These are phyloP conservation scores for Coniochaeta sp. DNA, from an alignment of 2,329 filamentous ascomycete genomes.

Conservation along the genomic window DNA sequence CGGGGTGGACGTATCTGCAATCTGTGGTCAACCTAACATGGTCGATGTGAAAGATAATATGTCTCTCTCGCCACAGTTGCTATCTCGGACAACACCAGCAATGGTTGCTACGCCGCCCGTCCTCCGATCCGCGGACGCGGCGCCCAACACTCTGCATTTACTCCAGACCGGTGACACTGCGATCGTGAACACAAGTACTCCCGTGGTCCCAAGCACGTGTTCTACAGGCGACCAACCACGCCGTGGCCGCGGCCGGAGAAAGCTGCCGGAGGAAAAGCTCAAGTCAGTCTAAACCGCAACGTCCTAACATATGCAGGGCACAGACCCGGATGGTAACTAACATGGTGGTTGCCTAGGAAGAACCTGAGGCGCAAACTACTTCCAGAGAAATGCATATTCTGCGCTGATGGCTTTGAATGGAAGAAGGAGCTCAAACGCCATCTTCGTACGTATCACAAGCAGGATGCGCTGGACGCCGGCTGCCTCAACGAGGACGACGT, in stretches of 20 bases:
- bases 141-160: too few relatives aligned
- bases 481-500: not conserved
- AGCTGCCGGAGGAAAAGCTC: not conserved
- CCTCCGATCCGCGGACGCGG: too few relatives aligned
- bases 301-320: not conserved
- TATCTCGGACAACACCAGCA: not conserved
- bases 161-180: too few relatives aligned
- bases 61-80: not conserved
- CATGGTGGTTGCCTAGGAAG: not conserved
- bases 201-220: too few relatives aligned
- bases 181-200: too few relatives aligned
- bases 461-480: not conserved
- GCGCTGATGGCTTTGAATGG: not conserved
- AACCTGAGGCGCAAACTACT: not conserved
- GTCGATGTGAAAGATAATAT: too few relatives aligned
- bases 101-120: too few relatives aligned
- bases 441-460: not conserved
- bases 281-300: not conserved
- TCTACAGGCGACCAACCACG: not conserved
- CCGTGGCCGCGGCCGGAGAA: not conserved
- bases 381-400: not conserved
- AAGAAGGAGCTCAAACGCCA: not conserved
- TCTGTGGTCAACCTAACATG: not conserved
- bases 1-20: not conserved
- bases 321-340: not conserved